Base-by-base conservation (phyloP, 2,329 filamentous ascomycete species). In the Graphiopsis chlorocephala region DNA sequence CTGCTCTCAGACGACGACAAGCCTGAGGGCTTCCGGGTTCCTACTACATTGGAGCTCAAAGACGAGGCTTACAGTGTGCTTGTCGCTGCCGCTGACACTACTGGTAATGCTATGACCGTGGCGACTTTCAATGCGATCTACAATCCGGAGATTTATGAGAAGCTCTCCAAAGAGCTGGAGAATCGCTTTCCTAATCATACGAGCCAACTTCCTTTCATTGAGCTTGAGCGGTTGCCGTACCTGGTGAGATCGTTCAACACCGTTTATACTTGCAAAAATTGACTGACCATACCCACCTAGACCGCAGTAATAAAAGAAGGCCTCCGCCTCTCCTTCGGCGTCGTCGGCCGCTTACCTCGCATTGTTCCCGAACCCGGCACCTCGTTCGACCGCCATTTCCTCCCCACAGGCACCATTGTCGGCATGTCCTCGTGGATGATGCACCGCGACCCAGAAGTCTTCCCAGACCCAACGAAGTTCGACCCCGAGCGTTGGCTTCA, bases 221-320 rank as follows among this genome's bases (percentile, higher is more conserved):
- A 55, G 28, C 50, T 55, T 31, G 50, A 55, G 17, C 25, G 28
- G 17, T 31, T 33, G 14, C 50, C 50, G 4, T 55, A 55, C 8
- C 50, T 55, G 28, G 50, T 55, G 28, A 31, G 23, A n/a, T n/a
- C n/a, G n/a, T n/a, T n/a, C n/a, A n/a, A n/a, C n/a, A n/a, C n/a
- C n/a, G n/a, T n/a, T n/a, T n/a, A n/a, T n/a, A n/a, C n/a, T n/a
- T n/a, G n/a, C n/a, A n/a, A n/a, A n/a, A n/a, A n/a, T n/a, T n/a
- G 2, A 26, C 47, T 50, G 15, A 50, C 47, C 12, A 10, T 17
- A 4, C 11, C 7, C 1, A 14, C 73, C 45, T 55, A 74, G 72
- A 76, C 72, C 50, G 75, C 62, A 14, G 72, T 78, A 5, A 72
- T 78, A 53, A 78, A 78, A 61, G 76, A 79, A 68, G 75, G 67